A percentile compares a stretch with the other conserved stretches of the same genome.
Evolutionary conservation across 2,329 filamentous ascomycete species (phyloP).

Genomic region (Penicillium sp.): DNA sequence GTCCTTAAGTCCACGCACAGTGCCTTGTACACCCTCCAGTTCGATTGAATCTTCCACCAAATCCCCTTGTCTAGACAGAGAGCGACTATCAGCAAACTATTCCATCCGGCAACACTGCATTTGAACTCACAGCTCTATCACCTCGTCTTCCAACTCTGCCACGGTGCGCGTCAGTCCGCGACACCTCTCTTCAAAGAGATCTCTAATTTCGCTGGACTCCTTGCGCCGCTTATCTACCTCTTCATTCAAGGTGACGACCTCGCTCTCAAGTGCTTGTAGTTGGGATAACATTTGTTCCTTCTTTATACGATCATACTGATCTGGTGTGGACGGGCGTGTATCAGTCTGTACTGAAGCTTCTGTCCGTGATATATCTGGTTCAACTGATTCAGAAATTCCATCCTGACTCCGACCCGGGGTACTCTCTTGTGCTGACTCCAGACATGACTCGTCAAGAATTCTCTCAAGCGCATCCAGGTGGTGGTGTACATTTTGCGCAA

Average conservation of each 20-base stretch:
- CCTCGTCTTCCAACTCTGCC: constrained; percentile 62
- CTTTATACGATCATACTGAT: neutral
- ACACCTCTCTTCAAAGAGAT: constrained; percentile 61
- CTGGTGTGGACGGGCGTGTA: too few species aligned
- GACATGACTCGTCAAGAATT: constrained; percentile 29
- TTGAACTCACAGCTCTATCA: constrained; percentile 59
- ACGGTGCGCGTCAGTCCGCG: constrained; percentile 63
- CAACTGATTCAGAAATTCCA: neutral
- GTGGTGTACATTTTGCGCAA: constrained; percentile 31
- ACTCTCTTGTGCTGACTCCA: constrained; percentile 24
- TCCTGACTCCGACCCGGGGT: constrained; percentile 19
- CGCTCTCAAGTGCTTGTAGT: constrained; percentile 28
- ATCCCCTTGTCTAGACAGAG: constrained; percentile 30
- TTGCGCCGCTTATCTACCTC: constrained; percentile 33
- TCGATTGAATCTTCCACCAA: constrained; percentile 39
- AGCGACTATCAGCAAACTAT: neutral
- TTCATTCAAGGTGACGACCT: constrained; percentile 29
- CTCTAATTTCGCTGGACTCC: constrained; percentile 62
- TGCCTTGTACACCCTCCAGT: constrained; percentile 41
- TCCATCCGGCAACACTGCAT: neutral
- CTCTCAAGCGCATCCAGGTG: constrained; percentile 45
- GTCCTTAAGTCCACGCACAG: constrained; percentile 38
- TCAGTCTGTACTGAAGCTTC: too few species aligned
- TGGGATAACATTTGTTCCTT: constrained; percentile 18
- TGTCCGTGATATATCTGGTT: neutral